These are phyloP conservation scores for Seminavis robusta DNA, from an alignment of 108 stramenopile species.

Conservation along the genomic window DNA sequence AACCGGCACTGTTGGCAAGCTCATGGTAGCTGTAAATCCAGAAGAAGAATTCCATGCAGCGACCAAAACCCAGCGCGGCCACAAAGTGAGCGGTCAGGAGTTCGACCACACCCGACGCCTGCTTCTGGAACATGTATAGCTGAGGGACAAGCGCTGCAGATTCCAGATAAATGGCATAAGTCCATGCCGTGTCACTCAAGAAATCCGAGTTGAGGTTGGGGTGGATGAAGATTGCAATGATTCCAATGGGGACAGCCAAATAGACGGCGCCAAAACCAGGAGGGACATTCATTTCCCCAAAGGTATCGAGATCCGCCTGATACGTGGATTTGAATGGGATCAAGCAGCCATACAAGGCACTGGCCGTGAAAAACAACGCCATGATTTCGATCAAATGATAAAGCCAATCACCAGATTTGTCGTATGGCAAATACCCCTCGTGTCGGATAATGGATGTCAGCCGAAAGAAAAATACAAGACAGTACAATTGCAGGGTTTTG, in stretches of 20 bases:
- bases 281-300: constrained; percentile 90
- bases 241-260: constrained; percentile 83
- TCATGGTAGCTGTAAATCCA: constrained; percentile 98
- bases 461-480: constrained; percentile 88
- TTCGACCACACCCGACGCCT: constrained; percentile 74
- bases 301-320: constrained; percentile 83
- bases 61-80: constrained; percentile 89
- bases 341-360: constrained; percentile 77
- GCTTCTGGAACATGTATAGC: constrained; percentile 98
- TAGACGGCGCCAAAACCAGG: constrained; percentile 78
- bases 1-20: constrained; percentile 85
- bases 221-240: constrained; percentile 87
- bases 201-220: constrained; percentile 94
- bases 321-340: constrained; percentile 86
- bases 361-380: constrained; percentile 72
- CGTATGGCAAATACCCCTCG: constrained; percentile 99
- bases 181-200: constrained; percentile 95
- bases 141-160: constrained; percentile 94
- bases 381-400: constrained; percentile 93
- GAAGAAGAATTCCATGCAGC: constrained; percentile 95
- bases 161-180: constrained; percentile 98
- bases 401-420: constrained; percentile 97
- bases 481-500: constrained; percentile 95
- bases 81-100: constrained; percentile 92
- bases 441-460: constrained; percentile 94